Percentiles rank a stretch among this genome's conserved stretches.
phyloP scores from a whole-genome alignment of 2,329 filamentous ascomycete genomes.

The Trichoderma lentiforme region DNA sequence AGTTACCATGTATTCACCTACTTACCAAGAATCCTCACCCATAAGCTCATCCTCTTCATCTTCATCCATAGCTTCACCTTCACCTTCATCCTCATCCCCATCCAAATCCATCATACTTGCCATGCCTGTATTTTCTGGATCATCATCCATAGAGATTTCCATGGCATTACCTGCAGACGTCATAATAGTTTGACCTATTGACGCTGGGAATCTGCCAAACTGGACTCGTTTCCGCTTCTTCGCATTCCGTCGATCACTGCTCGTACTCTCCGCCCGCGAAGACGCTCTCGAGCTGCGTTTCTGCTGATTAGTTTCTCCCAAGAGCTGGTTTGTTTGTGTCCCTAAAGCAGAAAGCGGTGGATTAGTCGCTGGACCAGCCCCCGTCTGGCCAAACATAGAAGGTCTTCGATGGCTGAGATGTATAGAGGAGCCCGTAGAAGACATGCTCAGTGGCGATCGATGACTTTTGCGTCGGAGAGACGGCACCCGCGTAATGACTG shows the following conservation, averaged over 20 bases:
- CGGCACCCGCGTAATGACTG: background rate
- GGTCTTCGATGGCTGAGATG: background rate
- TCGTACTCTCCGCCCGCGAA: background rate
- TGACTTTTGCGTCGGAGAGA: background rate
- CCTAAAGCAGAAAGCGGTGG: background rate
- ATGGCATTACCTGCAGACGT: background rate
- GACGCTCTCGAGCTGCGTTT: background rate
- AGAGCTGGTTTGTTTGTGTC: background rate
- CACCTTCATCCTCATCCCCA: background rate
- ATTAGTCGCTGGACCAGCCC: background rate
- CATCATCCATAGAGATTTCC: background rate
- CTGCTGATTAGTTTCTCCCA: background rate
- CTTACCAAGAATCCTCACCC: background rate
- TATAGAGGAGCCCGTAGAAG: background rate
- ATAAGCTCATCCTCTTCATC: background rate
- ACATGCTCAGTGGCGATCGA: background rate
- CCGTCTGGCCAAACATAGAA: background rate
- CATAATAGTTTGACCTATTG: background rate
- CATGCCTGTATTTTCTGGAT: background rate
- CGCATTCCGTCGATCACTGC: background rate
- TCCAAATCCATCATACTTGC: slow-evolving; percentile 1
- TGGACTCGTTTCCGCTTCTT: background rate
- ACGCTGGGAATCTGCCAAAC: background rate
- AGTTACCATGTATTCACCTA: background rate
- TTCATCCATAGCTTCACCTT: background rate